Evolutionary conservation across 208 protist genomes (phyloP).

Genomic region (Crithidia brevicula): DNA sequence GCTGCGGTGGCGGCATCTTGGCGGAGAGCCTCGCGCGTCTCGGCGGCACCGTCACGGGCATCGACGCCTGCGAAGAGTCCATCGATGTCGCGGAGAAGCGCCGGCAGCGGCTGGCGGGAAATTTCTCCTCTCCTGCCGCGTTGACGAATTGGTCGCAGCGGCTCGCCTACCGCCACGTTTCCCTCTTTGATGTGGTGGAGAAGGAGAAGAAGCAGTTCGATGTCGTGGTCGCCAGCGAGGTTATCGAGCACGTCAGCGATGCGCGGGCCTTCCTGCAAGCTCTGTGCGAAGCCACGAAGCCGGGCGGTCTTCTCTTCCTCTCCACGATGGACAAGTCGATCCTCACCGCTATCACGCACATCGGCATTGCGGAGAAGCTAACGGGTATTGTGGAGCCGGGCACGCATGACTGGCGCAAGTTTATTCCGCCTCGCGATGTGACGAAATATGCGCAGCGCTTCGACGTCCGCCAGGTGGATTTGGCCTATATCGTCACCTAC

Average conservation of each 20-base stretch:
- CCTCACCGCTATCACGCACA: slow-evolving; percentile 72
- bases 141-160: slow-evolving; percentile 31
- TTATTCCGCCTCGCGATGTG: slow-evolving; percentile 83
- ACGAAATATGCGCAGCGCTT: slow-evolving; percentile 47
- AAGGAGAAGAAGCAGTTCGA: slow-evolving; percentile 51
- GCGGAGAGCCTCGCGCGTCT: slow-evolving; percentile 87
- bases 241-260: slow-evolving; percentile 94
- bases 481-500: slow-evolving; percentile 73
- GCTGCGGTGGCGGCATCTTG: slow-evolving; percentile 93
- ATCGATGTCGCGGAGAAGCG: slow-evolving; percentile 69
- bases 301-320: slow-evolving; percentile 87
- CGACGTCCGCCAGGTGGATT: slow-evolving; percentile 65
- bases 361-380: slow-evolving; percentile 88
- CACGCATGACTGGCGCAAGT: slow-evolving; percentile 94
- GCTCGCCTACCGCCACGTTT: slow-evolving; percentile 35
- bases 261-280: slow-evolving; percentile 81
- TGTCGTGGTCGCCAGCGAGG: slow-evolving; percentile 90
- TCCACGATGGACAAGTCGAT: slow-evolving; percentile 94
- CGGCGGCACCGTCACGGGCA: slow-evolving; percentile 87
- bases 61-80: slow-evolving; percentile 90
- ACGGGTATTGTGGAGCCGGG: slow-evolving; percentile 81
- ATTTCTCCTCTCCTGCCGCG: neutral
- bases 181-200: slow-evolving; percentile 55
- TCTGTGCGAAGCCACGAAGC: slow-evolving; percentile 79
- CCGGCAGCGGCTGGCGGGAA: slow-evolving; percentile 18